Evolutionary conservation across 345 rosid species (phyloP), one percentile per base, ranked within the genome.

Genomic region (Lepidium aucheri): DNA sequence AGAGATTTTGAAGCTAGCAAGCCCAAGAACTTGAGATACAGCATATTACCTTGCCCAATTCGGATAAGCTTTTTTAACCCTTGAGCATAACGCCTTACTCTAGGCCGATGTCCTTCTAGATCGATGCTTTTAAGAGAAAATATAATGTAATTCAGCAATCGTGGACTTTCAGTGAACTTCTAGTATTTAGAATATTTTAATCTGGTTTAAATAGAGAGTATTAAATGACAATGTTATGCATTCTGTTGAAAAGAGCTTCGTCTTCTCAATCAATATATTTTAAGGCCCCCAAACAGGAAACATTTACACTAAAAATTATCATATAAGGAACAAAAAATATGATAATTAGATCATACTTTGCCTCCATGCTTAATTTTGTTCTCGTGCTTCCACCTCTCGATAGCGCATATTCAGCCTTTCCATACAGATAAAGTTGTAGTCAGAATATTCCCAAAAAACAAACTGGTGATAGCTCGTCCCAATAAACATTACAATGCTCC

Each of bases 81-180:
- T 61, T 62, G 69, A 9, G 98, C 98, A 79, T 90, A 90, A 11
- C 85, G 85, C 85, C 97, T 80, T 49, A 93, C 88, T 83, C 91
- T 82, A 47, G 82, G 96, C 60, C 96, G 89, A 83, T 80, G 98
- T 52, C 91, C 96, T 60, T 84, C 98, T 47, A 93, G 74, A 82
- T 88, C 75, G 57, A 90, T 85, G 79, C 98, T 76, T 76, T 76
- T 75, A 68, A 41, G 72, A 20, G 26, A 69, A 54, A 65, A 75
- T 30, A 68, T 43, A 40, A n/a, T 55, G 50, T 53, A 36, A 54
- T 52, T 50, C 66, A 67, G 57, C 17, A 47, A 15, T 36, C 22
- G 16, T 70, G 15, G 30, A 45, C 8, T 16, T 63, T 22, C 28
- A 50, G 33, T 56, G 8, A 16, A 59, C 53, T 49, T 72, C 60